These are phyloP conservation scores for Colletotrichum endophyticum DNA, from an alignment of 2,329 filamentous ascomycete genomes.

Conservation along the genomic window DNA sequence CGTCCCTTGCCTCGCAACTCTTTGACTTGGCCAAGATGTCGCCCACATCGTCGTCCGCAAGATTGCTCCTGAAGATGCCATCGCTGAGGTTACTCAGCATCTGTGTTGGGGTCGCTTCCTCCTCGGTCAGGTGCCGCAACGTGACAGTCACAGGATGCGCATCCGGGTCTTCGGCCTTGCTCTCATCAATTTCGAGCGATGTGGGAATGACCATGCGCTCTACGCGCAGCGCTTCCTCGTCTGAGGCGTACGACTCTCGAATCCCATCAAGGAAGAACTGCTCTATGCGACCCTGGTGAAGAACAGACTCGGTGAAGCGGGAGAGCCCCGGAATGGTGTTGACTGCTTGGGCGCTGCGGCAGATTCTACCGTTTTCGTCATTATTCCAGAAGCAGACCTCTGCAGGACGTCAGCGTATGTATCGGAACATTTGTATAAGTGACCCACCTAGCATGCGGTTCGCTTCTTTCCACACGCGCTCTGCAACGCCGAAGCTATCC, in stretches of 20 bases:
- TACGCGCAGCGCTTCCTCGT: conserved; percentile 45
- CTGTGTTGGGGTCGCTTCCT: conserved; percentile 56
- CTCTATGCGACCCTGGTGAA: conserved; percentile 77
- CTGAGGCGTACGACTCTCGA: conserved; percentile 50
- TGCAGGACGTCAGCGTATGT: not conserved
- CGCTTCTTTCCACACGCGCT: conserved; percentile 68
- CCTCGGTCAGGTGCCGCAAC: conserved; percentile 62
- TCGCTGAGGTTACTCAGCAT: conserved; percentile 40
- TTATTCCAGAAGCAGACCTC: conserved; percentile 61
- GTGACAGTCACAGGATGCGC: conserved; percentile 67
- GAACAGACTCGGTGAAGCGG: conserved; percentile 67
- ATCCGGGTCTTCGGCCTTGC: conserved; percentile 49
- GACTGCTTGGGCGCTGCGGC: conserved; percentile 63
- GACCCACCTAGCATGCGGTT: conserved; percentile 69
- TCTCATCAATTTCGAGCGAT: conserved; percentile 58
- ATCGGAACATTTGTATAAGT: not conserved
- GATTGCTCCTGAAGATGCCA: conserved; percentile 65
- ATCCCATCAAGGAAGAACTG: conserved; percentile 69
- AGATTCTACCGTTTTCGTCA: conserved; percentile 59
- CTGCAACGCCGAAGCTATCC: conserved; percentile 71
- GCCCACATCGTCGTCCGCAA: conserved; percentile 63
- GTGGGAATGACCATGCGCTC: conserved; percentile 67
- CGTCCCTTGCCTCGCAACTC: conserved; percentile 36
- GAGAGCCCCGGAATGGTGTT: conserved; percentile 68
- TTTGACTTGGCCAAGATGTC: conserved; percentile 25